These are phyloP conservation scores for Mariannaea elegans DNA, from an alignment of 2,329 filamentous ascomycete species.

Conservation along the genomic window DNA sequence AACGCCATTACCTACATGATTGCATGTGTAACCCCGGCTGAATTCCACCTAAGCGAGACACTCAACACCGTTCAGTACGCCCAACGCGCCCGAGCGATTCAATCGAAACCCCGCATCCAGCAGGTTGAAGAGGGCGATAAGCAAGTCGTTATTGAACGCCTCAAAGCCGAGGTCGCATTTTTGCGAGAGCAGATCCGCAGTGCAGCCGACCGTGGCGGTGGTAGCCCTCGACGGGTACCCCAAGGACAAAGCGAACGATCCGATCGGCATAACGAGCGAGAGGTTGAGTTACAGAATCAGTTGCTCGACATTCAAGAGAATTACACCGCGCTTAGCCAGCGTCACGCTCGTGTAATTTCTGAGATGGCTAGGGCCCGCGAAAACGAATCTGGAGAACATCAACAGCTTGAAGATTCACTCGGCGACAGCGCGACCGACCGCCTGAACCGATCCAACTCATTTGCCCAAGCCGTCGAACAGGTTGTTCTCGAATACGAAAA, in stretches of 20 bases:
- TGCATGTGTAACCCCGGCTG: constrained; percentile 94
- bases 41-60: constrained; percentile 97
- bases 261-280: constrained; percentile 84
- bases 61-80: constrained; percentile 98
- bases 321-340: constrained; percentile 88
- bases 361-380: constrained; percentile 90
- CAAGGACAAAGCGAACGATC: constrained; percentile 71
- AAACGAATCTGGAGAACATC: constrained; percentile 67
- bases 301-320: constrained; percentile 93
- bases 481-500: constrained; percentile 98
- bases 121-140: constrained; percentile 94
- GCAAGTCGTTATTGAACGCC: constrained; percentile 88
- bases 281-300: constrained; percentile 92
- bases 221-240: constrained; percentile 62
- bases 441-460: constrained; percentile 92
- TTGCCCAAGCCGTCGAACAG: constrained; percentile 94
- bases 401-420: constrained; percentile 63
- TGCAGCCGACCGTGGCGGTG: constrained; percentile 69
- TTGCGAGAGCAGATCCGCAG: constrained; percentile 91
- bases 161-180: constrained; percentile 94
- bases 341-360: constrained; percentile 94
- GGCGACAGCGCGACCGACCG: constrained; percentile 86
- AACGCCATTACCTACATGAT: constrained; percentile 99
- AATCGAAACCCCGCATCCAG: constrained; percentile 97
- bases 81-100: constrained; percentile 92